Evolutionary conservation across 768 basidiomycete species (phyloP), one percentile per base, ranked within the genome.

Genomic region (Dioszegia hungarica): DNA sequence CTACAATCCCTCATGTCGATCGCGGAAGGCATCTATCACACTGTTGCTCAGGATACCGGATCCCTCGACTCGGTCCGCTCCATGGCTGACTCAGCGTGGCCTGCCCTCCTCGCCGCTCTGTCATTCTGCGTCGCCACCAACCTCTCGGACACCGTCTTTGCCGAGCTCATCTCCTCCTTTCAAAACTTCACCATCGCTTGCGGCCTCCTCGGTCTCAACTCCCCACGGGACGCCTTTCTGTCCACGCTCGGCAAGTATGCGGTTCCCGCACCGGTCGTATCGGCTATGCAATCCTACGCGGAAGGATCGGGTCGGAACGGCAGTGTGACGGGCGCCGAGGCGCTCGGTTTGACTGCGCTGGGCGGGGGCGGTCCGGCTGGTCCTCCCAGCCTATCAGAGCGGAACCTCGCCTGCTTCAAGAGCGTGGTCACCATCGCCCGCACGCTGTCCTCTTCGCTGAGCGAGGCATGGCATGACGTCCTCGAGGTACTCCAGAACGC

Each of bases 401-500:
- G 92, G 27, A 99, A 99, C 67, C 80, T 95, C 62, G 87, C 89
- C 0, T 98, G 94, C 73, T 77, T 97, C 50, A 90, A 90, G 62
- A 86, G 89, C 1, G 79, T 92, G 54, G 80, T 95, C 8, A 80
- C 83, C 0, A 86, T 86, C 59, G 85, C 88, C 0, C 77, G 89
- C 25, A 88, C 88, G 72, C 80, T 97, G 9, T 88, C 90, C 0
- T 89, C 88, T 0, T 87, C 86, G 55, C 81, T 95, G 5, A 90
- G 86, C n/a, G 82, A 85, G 56, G 90, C 87, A 58, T 98, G 94
- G 94, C 94, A 89, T 73, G 82, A 86, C 41, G 82, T 97, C 9
- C 79, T 98, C 50, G 93, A 97, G 68, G 85, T 87, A 1, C 77
- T 98, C 22, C 94, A 97, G 77, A 97, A 92, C 63, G 93, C 94